Percentiles rank a stretch among this genome's conserved stretches.
Evolutionary conservation across 768 basidiomycete species (phyloP).

Genomic region (Candolleomyces aberdarensis): DNA sequence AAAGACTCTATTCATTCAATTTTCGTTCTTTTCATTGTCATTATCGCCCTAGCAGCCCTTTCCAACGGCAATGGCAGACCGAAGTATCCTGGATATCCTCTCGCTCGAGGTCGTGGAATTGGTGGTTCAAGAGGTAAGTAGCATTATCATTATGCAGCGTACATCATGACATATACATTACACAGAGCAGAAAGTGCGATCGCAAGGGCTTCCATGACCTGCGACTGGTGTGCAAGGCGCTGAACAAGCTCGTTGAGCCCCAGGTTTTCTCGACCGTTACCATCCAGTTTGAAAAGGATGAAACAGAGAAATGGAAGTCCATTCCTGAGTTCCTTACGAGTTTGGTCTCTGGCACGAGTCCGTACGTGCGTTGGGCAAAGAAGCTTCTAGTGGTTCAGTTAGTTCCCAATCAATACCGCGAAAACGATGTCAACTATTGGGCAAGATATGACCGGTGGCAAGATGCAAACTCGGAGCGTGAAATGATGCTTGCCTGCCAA

Average conservation of each 20-base stretch:
- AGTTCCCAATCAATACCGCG: background rate
- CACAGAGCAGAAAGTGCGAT: background rate
- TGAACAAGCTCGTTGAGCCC: background rate
- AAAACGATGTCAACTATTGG: background rate
- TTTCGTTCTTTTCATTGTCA: too few species aligned
- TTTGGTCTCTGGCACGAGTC: background rate
- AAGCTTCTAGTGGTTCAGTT: background rate
- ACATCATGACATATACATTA: background rate
- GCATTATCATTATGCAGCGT: background rate
- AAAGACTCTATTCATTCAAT: too few species aligned
- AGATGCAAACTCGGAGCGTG: background rate
- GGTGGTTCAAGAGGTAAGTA: background rate
- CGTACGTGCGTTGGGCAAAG: background rate
- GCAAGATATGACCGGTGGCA: too few species aligned
- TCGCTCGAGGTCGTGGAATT: background rate
- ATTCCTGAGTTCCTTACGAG: background rate
- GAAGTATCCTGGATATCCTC: background rate
- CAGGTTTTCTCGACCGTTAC: background rate
- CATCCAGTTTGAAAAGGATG: background rate
- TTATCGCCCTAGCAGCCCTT: too few species aligned
- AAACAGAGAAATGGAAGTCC: too few species aligned
- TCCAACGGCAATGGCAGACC: too few species aligned
- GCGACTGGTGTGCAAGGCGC: background rate
- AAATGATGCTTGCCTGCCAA: background rate
- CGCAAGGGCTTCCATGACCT: background rate